Conservation (phyloP, 768 basidiomycete species). For the Coprinopsis strossmayeri region DNA sequence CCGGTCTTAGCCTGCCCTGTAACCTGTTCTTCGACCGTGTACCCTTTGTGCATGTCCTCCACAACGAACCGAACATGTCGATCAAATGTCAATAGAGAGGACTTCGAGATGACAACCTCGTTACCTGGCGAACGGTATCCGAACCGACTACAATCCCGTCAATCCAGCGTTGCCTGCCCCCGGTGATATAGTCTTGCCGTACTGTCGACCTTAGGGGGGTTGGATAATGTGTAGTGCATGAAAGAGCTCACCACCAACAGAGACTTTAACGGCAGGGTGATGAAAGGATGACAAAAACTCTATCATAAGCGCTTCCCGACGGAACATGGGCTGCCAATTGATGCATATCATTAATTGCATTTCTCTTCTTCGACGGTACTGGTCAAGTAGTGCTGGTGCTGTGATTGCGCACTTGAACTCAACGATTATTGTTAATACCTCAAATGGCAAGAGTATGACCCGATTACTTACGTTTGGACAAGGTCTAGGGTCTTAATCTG, state of each 20-base stretch:
- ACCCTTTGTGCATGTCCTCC: constrained; percentile 7
- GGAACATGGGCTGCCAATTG: constrained; percentile 13
- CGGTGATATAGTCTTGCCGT: constrained; percentile 14
- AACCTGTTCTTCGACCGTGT: constrained; percentile 16
- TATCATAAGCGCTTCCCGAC: constrained; percentile 14
- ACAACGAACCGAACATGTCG: constrained; percentile 12
- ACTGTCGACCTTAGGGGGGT: not conserved
- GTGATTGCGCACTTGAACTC: too few relatives aligned
- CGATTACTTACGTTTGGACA: too few relatives aligned
- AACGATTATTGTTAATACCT: too few relatives aligned
- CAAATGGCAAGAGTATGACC: too few relatives aligned
- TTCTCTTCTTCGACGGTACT: too few relatives aligned
- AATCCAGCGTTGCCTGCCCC: constrained; percentile 14
- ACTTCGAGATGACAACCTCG: not conserved
- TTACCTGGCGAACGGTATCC: constrained; percentile 15
- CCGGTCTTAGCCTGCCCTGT: constrained; percentile 11
- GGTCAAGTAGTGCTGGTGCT: too few relatives aligned
- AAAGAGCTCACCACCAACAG: too few relatives aligned
- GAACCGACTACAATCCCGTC: constrained; percentile 12
- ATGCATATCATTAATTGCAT: not conserved
- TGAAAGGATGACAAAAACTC: not conserved
- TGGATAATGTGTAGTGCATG: too few relatives aligned
- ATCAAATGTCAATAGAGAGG: not conserved
- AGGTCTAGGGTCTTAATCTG: too few relatives aligned
- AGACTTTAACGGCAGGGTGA: constrained; percentile 11